These are phyloP conservation scores for Arxiozyma telluris DNA, from an alignment of 1,139 yeast species.

Conservation along the genomic window DNA sequence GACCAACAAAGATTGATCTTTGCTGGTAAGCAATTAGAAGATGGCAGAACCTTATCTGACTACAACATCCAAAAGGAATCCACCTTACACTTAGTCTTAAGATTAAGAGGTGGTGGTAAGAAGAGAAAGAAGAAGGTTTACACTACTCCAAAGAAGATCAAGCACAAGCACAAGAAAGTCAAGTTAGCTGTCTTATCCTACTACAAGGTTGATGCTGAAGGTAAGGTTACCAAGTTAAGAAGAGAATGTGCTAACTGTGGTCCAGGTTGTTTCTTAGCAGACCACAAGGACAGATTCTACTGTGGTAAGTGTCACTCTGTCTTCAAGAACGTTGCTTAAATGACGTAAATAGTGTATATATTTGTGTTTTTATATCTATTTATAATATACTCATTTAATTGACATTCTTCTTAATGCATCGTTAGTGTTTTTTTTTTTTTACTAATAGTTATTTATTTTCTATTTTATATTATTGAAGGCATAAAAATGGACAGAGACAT, in stretches of 20 bases:
- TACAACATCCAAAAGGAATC: conserved; percentile 99
- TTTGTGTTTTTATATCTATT: not conserved
- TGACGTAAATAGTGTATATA: conserved; percentile 2
- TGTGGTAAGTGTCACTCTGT: conserved; percentile 99
- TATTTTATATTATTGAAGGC: too few relatives aligned
- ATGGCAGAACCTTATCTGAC: conserved; percentile 97
- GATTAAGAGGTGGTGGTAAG: conserved; percentile 99
- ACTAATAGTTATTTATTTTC: too few relatives aligned
- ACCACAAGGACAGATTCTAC: conserved; percentile 98
- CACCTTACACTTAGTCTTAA: conserved; percentile 91
- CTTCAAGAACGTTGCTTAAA: conserved; percentile 37
- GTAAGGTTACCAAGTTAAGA: conserved; percentile 97
- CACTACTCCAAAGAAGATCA: conserved; percentile 99
- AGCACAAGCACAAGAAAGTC: conserved; percentile 99
- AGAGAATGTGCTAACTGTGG: conserved; percentile 98
- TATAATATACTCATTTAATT: conserved; percentile 1
- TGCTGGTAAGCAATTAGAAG: conserved; percentile 99
- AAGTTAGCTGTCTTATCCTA: conserved; percentile 98
- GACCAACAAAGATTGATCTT: conserved; percentile 99
- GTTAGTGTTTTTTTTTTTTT: too few relatives aligned
- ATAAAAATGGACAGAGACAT: too few relatives aligned
- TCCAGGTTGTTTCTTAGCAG: conserved; percentile 99
- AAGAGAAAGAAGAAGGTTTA: conserved; percentile 99
- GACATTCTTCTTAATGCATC: not conserved
- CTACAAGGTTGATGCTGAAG: conserved; percentile 99